phyloP scores from a whole-genome alignment of 1,139 yeast genomes.

The Candida anutae region DNA sequence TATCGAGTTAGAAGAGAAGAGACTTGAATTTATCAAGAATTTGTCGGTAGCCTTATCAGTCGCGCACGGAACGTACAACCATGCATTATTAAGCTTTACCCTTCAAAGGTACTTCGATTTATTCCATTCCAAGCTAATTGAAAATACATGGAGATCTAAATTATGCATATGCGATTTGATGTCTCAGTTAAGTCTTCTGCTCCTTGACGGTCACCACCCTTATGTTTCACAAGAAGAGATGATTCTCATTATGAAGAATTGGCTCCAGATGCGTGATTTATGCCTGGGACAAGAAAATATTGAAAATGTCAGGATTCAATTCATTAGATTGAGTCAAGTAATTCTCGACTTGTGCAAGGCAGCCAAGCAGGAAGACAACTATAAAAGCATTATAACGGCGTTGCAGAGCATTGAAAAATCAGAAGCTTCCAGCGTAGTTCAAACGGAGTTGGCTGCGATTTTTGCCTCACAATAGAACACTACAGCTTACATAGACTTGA shows the following conservation, averaged over 20 bases:
- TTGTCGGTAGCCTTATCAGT: constrained; percentile 21
- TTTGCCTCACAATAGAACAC: too few species aligned
- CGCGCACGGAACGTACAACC: constrained; percentile 11
- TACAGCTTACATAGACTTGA: too few species aligned
- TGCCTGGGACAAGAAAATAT: constrained; percentile 42
- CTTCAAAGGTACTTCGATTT: constrained; percentile 13
- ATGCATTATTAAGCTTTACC: constrained; percentile 18
- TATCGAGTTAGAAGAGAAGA: constrained; percentile 31
- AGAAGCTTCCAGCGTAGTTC: constrained; percentile 23
- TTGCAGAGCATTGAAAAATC: constrained; percentile 24
- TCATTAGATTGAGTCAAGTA: constrained; percentile 27
- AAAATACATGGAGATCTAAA: constrained; percentile 56
- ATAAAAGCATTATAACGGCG: too few species aligned
- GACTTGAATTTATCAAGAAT: constrained; percentile 24
- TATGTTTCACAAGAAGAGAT: constrained; percentile 6
- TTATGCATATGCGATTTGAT: constrained; percentile 33
- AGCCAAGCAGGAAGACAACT: too few species aligned
- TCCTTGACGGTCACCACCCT: background rate
- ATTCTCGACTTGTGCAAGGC: too few species aligned
- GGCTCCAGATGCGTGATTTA: constrained; percentile 16
- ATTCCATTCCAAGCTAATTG: constrained; percentile 24
- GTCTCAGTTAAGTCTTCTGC: constrained; percentile 2
- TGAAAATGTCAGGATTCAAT: constrained; percentile 56
- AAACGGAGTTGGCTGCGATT: constrained; percentile 24
- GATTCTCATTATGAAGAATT: constrained; percentile 11